Base-by-base conservation (phyloP, 768 basidiomycete species). In the Clathrus columnatus region DNA sequence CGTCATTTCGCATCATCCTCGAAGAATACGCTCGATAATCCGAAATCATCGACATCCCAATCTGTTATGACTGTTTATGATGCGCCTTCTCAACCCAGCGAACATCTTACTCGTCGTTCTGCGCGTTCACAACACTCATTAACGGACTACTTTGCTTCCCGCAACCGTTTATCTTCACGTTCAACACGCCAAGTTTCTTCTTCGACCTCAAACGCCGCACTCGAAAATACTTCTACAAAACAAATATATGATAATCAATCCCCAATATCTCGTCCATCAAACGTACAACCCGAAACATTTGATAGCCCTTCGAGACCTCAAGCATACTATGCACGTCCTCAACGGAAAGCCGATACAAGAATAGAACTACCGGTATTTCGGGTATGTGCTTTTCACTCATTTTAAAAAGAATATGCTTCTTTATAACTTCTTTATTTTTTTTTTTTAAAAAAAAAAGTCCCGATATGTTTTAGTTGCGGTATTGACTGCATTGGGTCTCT, bases 401-500 rank as follows among this genome's bases (percentile, higher is more conserved):
- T 6, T 16, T 5, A 11, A 5, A 27, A 29, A 11, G 2, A 18
- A 18, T 44, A 56, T 36, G n/a, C 2, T 36, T 20, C 6, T 41
- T 20, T 10, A 8, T 11, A 43, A n/a, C 20, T 26, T 8, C 2
- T 2, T 5, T 27, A 47, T 45, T 48, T 48, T 48, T 20, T 26
- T 18, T 27, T n/a, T n/a, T n/a, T n/a, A n/a, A n/a, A n/a, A n/a
- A n/a, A n/a, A n/a, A n/a, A n/a, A 70, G 69, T 63, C 63, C 56
- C 73, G 69, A 64, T 87, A 86, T 85, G 85, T 86, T 0, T 62
- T 74, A 20, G 63, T 81, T 18, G 68, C 83, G 30, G 76, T 71
- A 0, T 68, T 80, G 43, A 70, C 75, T 17, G 69, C 71, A 0
- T 56, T 79, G 5, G 87, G 85, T 16, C 67, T 84, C 1, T 65